Base-by-base conservation (phyloP, 2,329 filamentous ascomycete species). In the Aureobasidium musti region DNA sequence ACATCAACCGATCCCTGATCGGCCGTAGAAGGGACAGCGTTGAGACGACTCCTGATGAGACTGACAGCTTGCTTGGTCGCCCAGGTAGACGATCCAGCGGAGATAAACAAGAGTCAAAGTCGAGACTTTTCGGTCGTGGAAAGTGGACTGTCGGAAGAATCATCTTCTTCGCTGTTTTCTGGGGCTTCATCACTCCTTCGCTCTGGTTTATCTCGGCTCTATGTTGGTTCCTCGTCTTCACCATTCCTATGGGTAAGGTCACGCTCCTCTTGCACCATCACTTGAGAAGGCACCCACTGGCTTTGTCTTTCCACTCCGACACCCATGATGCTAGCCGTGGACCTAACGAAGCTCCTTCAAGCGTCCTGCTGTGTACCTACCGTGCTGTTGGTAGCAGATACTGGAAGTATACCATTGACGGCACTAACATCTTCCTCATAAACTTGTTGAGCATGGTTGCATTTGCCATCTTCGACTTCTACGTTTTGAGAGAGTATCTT, bases 401-500 rank as follows among this genome's bases (percentile, higher is more conserved):
- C 82, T 99, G 96, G 94, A 99, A 99, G 80, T 99, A 99, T 79
- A 99, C 95, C 4, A 84, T 99, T 67, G 95, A 99, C 75, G 96
- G 95, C 65, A 99, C 95, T 68, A 99, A 99, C 79, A 96, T 99
- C 75, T 98, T 99, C 80, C 87, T 99, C 71, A 97, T 99, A 82
- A 99, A 99, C 77, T 85, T 99, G 67, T 91, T 98, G 80, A 90
- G 87, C 14, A 86, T 99, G 21, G 95, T 99, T n/a, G 81, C 91
- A 28, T 97, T 99, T 75, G 91, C 94, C 74, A 96, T 99, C 69
- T 87, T 96, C 70, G 95, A 99, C 81, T 98, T 94, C 83, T 88
- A 88, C 68, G 83, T 99, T 28, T 82, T 99, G 30, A 84, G 88
- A 39, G 81, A 87, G 19, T 79, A 87, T 4, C 79, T 98, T 41